A percentile compares a stretch with the other conserved stretches of the same genome.
phyloP scores from a whole-genome alignment of 495 filamentous ascomycete genomes.

The Annulohypoxylon maeteangense region DNA sequence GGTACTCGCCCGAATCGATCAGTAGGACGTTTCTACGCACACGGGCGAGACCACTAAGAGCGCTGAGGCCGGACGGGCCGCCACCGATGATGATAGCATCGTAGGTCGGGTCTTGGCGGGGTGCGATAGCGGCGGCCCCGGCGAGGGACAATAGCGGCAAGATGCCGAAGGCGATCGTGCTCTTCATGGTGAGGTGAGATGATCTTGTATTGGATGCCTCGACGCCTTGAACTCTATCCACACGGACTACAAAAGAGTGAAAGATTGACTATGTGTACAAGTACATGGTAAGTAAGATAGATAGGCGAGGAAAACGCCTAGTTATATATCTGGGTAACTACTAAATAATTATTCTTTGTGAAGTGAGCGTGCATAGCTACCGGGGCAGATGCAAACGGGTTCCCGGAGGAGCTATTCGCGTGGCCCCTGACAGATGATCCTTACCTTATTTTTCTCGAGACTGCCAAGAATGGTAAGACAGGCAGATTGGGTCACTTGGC shows the following conservation, averaged over 20 bases:
- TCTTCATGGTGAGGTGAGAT: conserved; percentile 28
- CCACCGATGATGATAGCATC: conserved; percentile 51
- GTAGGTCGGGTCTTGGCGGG: conserved; percentile 40
- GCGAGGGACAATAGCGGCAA: conserved; percentile 33
- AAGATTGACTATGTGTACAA: not conserved
- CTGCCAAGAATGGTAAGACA: conserved; percentile 37
- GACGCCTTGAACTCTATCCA: conserved; percentile 18
- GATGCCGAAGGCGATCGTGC: conserved; percentile 22
- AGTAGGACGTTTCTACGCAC: conserved; percentile 63
- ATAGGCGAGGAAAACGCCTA: not conserved
- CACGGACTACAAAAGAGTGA: not conserved
- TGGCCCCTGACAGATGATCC: conserved; percentile 41
- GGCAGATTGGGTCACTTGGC: conserved; percentile 39
- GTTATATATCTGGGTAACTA: conserved; percentile 36
- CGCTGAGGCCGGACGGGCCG: conserved; percentile 55
- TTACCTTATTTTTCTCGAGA: conserved; percentile 12
- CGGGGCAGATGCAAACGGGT: conserved; percentile 19
- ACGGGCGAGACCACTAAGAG: conserved; percentile 65
- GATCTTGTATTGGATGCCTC: conserved; percentile 1
- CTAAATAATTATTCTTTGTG: conserved; percentile 5
- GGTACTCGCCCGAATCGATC: conserved; percentile 66
- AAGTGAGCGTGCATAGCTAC: not conserved
- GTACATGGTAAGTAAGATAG: not conserved
- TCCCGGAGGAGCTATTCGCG: conserved; percentile 15
- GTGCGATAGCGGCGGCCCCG: conserved; percentile 18